Percentiles rank a stretch among this genome's conserved stretches.
Conservation (phyloP, 2,329 filamentous ascomycete genomes). For the Beauveria varroae region DNA sequence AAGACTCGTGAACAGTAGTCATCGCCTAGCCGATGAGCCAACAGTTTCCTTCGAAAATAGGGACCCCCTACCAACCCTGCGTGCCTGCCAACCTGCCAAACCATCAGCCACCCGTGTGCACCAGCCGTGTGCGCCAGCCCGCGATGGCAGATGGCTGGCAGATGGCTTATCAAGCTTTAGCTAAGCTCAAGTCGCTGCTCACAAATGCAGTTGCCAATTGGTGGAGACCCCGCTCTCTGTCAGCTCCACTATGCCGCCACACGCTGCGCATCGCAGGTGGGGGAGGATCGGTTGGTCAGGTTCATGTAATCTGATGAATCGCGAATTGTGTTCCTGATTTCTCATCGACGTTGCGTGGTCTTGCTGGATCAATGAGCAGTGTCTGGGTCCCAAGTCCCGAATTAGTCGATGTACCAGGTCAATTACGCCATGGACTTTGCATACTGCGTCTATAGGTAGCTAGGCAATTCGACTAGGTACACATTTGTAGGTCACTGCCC, state of each 20-base stretch:
- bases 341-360: too few species aligned
- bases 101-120: neutral
- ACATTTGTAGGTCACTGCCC: neutral
- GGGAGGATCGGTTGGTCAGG: conserved; percentile 6
- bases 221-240: neutral
- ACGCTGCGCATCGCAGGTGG: neutral
- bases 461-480: neutral
- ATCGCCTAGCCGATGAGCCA: neutral
- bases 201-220: neutral
- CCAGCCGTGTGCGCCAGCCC: too few species aligned
- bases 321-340: too few species aligned
- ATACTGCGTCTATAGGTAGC: too few species aligned
- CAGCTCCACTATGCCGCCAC: neutral
- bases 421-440: neutral
- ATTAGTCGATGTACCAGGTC: neutral
- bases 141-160: conserved; percentile 8
- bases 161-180: conserved; percentile 22
- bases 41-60: neutral
- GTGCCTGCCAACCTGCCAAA: too few species aligned
- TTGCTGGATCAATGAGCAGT: too few species aligned
- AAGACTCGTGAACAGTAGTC: too few species aligned
- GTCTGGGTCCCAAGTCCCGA: neutral
- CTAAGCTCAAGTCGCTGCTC: conserved; percentile 16
- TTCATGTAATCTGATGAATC: conserved; percentile 4
- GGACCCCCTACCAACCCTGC: too few species aligned